A percentile compares a stretch with the other conserved stretches of the same genome.
These are phyloP conservation scores for Sphenostylis stenocarpa DNA, from an alignment of 306 rosid species.

Conservation along the genomic window DNA sequence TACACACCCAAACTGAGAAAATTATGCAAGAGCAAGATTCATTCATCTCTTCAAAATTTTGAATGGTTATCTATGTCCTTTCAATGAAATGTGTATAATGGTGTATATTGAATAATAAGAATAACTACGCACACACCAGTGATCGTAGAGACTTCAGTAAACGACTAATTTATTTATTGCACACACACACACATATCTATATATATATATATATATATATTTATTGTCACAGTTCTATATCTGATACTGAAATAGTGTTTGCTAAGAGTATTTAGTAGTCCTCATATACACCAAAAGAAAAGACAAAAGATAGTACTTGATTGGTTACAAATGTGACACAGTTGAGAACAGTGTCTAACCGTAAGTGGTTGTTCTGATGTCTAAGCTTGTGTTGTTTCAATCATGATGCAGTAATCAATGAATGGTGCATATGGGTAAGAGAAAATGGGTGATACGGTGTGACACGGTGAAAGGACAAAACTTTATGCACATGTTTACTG, in stretches of 20 bases:
- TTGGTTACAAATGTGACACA: slow-evolving; percentile 28
- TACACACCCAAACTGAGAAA: neutral
- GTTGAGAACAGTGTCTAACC: slow-evolving; percentile 20
- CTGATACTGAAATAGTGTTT: neutral
- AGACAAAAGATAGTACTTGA: slow-evolving; percentile 28
- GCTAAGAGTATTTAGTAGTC: neutral
- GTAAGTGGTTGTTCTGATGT: slow-evolving; percentile 40
- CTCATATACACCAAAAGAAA: neutral
- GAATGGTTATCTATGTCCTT: neutral
- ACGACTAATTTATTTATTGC: too few relatives aligned
- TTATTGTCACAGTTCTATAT: neutral
- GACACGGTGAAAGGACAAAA: slow-evolving; percentile 27
- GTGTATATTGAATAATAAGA: too few relatives aligned
- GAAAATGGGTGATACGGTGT: neutral
- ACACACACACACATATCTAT: too few relatives aligned
- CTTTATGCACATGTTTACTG: slow-evolving; percentile 34
- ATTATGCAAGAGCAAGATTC: neutral
- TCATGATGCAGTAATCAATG: slow-evolving; percentile 1
- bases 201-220: too few relatives aligned
- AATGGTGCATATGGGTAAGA: neutral
- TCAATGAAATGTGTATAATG: neutral
- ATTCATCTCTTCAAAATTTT: neutral
- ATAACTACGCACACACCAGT: too few relatives aligned
- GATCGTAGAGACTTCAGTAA: too few relatives aligned
- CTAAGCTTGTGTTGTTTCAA: slow-evolving; percentile 21